Percentiles rank a stretch among this genome's conserved stretches.
Evolutionary conservation across 768 basidiomycete genomes (phyloP).

Genomic region (Tricholoma saponaceum): DNA sequence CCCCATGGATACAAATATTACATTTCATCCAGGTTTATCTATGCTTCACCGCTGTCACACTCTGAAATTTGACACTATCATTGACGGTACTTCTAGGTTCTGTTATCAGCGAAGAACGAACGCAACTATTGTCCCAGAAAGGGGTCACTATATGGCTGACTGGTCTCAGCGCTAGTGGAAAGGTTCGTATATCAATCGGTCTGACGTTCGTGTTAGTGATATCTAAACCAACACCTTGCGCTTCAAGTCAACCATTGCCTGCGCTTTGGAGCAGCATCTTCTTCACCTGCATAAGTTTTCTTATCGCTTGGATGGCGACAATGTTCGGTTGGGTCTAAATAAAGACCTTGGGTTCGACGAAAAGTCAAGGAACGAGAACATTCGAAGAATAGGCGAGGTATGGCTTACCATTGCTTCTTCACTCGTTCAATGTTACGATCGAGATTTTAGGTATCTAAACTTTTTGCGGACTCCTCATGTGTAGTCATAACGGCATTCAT

Average conservation of each 20-base stretch:
- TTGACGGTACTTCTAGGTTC: constrained; percentile 49
- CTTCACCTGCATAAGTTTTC: constrained; percentile 81
- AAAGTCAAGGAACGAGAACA: constrained; percentile 90
- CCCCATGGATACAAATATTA: constrained; percentile 50
- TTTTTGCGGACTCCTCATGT: constrained; percentile 87
- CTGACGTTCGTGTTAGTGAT: not conserved
- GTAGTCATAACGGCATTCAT: constrained; percentile 95
- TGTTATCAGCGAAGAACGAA: constrained; percentile 65
- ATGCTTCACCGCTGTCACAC: not conserved
- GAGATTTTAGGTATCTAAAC: constrained; percentile 73
- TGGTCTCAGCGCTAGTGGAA: constrained; percentile 92
- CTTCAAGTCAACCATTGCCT: constrained; percentile 88
- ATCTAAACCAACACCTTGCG: not conserved
- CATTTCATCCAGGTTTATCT: constrained; percentile 37
- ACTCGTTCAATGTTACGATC: constrained; percentile 4
- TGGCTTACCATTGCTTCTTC: constrained; percentile 10
- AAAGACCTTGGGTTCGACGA: constrained; percentile 95
- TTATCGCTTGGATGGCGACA: constrained; percentile 96
- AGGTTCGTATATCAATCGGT: constrained; percentile 44
- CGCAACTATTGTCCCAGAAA: constrained; percentile 64
- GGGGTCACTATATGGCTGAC: constrained; percentile 97
- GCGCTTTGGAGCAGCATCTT: constrained; percentile 93
- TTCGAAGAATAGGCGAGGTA: constrained; percentile 95
- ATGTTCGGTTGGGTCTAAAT: constrained; percentile 93
- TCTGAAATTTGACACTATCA: not conserved